Evolutionary conservation across 2,329 filamentous ascomycete species (phyloP), one percentile per base, ranked within the genome.

Genomic region (Colletotrichum cordylinicola): DNA sequence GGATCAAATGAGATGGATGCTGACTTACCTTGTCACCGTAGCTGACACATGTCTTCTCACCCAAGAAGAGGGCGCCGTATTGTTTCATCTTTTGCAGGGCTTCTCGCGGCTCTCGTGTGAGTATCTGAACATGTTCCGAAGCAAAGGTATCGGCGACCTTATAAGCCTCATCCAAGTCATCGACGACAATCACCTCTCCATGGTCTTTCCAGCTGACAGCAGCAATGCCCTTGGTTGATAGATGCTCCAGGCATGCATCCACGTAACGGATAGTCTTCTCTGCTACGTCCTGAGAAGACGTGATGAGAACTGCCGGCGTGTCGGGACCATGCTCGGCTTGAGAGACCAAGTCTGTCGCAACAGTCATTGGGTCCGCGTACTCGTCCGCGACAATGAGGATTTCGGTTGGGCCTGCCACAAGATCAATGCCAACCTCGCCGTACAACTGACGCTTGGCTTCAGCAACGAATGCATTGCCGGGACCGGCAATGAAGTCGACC

Each of bases 381-480:
- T 86, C 84, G 72, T 90, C 88, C 4, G 88, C 87, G 1, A 90
- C 86, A 35, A 90, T 85, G 12, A 90, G 82, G 24, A 90, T 82
- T 79, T 91, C 89, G 0, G 88, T 90, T 13, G 89, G 89, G 0
- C 89, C 89, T 1, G 89, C 89, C 27, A 88, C 84, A 2, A 91
- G 82, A 78, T 91, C 89, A 71, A 91, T 91, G 8, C 89, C 89
- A 33, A 91, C 86, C 70, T 87, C 84, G 18, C 89, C 89, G 73
- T 89, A 91, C 0, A 91, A 80, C 78, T 89, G 88, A 0, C 88
- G 83, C 79, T 91, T 91, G 1, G 86, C 89, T 78, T 89, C 89
- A 4, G 89, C 88, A 0, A 91, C 89, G 78, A 90, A 91, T 2
- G 88, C 84, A 77, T 91, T 91, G 2, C 89, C 89, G 0, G 89